Conservation (phyloP, 1,284 basidiomycete genomes). For the Lentinula novae-zelandiae region DNA sequence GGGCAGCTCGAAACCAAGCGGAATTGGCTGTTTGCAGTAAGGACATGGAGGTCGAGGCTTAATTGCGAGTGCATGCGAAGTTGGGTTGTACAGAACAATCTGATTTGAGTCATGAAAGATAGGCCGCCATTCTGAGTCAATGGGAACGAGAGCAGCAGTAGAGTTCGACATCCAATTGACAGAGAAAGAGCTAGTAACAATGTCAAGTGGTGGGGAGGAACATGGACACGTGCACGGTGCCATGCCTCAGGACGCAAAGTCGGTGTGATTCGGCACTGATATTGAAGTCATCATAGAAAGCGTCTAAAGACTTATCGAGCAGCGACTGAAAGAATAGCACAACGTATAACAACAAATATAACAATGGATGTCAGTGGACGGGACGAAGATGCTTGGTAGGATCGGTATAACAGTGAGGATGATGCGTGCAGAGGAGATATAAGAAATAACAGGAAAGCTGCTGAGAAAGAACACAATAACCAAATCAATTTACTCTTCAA, state of each 20-base stretch:
- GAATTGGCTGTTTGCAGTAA: constrained; percentile 64
- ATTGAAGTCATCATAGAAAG: no score
- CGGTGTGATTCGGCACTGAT: no score
- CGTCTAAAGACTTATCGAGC: background rate
- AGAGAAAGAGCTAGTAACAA: background rate
- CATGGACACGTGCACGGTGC: background rate
- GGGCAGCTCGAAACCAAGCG: constrained; percentile 29
- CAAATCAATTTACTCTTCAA: background rate
- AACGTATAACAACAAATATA: background rate
- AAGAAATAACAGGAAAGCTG: background rate
- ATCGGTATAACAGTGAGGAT: background rate
- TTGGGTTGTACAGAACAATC: constrained; percentile 85
- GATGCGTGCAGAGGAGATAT: background rate
- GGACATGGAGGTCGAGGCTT: constrained; percentile 48
- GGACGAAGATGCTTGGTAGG: background rate
- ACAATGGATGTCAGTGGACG: background rate
- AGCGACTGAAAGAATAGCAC: background rate
- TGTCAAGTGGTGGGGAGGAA: background rate
- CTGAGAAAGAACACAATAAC: background rate
- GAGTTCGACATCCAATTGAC: background rate
- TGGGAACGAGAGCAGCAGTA: constrained; percentile 14
- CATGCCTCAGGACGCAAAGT: background rate
- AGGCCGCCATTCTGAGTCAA: constrained; percentile 53
- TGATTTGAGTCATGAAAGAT: constrained; percentile 80
- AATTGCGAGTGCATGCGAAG: constrained; percentile 80